Evolutionary conservation across 1,284 basidiomycete genomes (phyloP).

Genomic region (Grifola frondosa): DNA sequence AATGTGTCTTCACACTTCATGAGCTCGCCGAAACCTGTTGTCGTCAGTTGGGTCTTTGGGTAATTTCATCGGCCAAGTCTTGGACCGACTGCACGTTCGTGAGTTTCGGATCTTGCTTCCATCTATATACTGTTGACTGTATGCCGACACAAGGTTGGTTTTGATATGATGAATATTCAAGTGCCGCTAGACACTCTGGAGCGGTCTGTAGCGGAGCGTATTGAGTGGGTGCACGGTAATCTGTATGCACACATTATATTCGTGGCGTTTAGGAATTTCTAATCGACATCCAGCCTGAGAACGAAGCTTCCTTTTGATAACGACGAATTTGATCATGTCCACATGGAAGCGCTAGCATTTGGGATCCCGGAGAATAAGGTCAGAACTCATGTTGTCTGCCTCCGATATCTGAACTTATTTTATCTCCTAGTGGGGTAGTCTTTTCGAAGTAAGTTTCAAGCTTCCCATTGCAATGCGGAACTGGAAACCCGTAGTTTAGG

Average conservation of each 20-base stretch:
- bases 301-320: constrained; percentile 75
- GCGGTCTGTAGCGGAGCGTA: constrained; percentile 47
- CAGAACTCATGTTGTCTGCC: constrained; percentile 6
- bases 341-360: constrained; percentile 59
- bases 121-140: background rate
- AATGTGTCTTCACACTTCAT: background rate
- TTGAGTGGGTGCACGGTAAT: constrained; percentile 73
- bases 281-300: constrained; percentile 50
- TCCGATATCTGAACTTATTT: constrained; percentile 3
- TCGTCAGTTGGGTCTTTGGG: constrained; percentile 64
- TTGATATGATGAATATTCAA: constrained; percentile 73
- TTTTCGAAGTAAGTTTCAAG: constrained; percentile 57
- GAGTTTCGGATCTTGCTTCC: constrained; percentile 32
- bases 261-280: background rate
- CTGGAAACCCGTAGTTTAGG: constrained; percentile 40
- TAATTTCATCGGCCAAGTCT: constrained; percentile 67
- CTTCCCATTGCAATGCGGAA: background rate
- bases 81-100: constrained; percentile 71
- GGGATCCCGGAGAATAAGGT: constrained; percentile 77
- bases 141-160: constrained; percentile 53
- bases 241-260: constrained; percentile 48
- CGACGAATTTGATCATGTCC: constrained; percentile 77
- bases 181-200: constrained; percentile 53
- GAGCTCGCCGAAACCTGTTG: constrained; percentile 4
- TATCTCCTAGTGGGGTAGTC: constrained; percentile 54